phyloP scores from a whole-genome alignment of 768 basidiomycete species.

The Rhizopogon vulgaris region DNA sequence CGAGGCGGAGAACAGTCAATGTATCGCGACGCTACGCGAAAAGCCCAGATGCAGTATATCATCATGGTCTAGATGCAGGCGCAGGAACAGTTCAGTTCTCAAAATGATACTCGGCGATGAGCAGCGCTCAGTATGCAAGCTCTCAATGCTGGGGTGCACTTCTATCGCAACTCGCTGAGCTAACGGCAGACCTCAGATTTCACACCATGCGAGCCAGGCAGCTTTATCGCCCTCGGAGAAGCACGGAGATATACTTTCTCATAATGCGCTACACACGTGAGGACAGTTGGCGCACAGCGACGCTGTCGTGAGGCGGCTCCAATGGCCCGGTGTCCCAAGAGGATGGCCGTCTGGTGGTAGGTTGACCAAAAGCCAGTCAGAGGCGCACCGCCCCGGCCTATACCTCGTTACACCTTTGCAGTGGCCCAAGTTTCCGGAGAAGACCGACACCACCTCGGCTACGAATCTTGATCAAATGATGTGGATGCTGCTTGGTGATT shows the following conservation, averaged over 20 bases:
- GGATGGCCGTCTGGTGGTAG: constrained; percentile 40
- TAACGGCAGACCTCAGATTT: constrained; percentile 38
- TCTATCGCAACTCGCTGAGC: not conserved
- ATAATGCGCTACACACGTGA: constrained; percentile 60
- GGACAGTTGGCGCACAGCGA: constrained; percentile 27
- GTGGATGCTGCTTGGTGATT: not conserved
- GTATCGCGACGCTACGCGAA: no score
- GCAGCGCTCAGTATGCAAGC: constrained; percentile 44
- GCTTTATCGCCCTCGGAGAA: constrained; percentile 49
- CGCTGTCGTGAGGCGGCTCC: constrained; percentile 21
- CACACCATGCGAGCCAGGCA: constrained; percentile 37
- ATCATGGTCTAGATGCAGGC: no score
- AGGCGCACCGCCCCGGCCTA: not conserved
- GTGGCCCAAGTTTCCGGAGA: not conserved
- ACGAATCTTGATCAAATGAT: not conserved
- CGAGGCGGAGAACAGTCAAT: no score
- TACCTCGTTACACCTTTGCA: not conserved
- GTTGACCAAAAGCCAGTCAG: not conserved
- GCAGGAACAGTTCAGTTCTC: no score
- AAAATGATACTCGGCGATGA: no score
- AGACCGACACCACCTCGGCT: not conserved
- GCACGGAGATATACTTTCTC: constrained; percentile 73
- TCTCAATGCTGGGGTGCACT: constrained; percentile 54
- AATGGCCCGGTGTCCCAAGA: constrained; percentile 67
- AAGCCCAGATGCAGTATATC: no score